Conservation (phyloP, 805 yeast genomes). For the Candida silvicultrix region DNA sequence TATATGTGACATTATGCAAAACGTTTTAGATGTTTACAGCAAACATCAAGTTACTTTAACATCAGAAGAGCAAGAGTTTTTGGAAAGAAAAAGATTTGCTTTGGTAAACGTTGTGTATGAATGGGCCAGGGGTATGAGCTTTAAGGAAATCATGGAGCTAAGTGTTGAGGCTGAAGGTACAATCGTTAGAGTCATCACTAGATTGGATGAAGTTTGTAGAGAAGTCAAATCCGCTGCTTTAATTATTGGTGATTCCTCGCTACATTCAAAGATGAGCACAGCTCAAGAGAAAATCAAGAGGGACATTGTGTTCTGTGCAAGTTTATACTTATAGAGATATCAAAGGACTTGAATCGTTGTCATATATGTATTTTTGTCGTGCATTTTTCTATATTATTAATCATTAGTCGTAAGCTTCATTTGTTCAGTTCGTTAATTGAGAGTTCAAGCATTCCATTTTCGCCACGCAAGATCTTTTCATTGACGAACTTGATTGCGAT, state of each 20-base stretch:
- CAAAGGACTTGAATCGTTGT: no score
- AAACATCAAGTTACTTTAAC: slow-evolving; percentile 70
- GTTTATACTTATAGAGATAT: slow-evolving; percentile 71
- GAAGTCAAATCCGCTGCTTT: slow-evolving; percentile 92
- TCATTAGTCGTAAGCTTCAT: background rate
- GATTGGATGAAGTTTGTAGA: slow-evolving; percentile 91
- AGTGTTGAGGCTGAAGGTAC: slow-evolving; percentile 94
- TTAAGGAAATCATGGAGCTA: slow-evolving; percentile 83
- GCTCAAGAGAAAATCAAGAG: slow-evolving; percentile 95
- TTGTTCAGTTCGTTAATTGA: background rate
- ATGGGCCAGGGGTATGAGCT: slow-evolving; percentile 95
- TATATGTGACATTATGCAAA: slow-evolving; percentile 65
- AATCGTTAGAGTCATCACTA: slow-evolving; percentile 89
- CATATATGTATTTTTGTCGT: background rate
- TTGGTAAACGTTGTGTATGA: slow-evolving; percentile 92
- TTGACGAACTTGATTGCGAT: background rate
- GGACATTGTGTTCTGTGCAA: slow-evolving; percentile 96
- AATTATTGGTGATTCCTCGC: slow-evolving; percentile 87
- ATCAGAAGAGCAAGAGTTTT: slow-evolving; percentile 77
- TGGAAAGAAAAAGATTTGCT: slow-evolving; percentile 81
- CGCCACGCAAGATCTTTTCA: background rate
- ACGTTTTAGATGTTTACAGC: slow-evolving; percentile 53
- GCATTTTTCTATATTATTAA: background rate
- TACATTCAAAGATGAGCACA: slow-evolving; percentile 81
- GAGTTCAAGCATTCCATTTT: background rate